These are phyloP conservation scores for Spathaspora arborariae DNA, from an alignment of 805 yeast genomes.

Conservation along the genomic window DNA sequence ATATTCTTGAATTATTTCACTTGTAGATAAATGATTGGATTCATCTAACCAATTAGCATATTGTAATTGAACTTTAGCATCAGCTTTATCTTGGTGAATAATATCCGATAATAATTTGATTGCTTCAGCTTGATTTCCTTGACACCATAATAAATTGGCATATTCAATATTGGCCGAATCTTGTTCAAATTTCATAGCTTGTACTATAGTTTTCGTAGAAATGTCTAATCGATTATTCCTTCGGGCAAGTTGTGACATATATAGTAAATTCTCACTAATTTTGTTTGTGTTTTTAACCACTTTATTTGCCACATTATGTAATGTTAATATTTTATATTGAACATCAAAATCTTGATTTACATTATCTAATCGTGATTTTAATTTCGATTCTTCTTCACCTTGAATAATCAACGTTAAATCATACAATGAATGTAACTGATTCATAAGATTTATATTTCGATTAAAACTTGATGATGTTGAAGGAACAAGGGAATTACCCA, in stretches of 20 bases:
- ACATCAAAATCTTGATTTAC: constrained; percentile 49
- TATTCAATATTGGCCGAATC: constrained; percentile 64
- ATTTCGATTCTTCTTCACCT: constrained; percentile 10
- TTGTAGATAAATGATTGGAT: constrained; percentile 79
- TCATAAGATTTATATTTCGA: constrained; percentile 32
- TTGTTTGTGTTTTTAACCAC: constrained; percentile 31
- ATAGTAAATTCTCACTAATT: constrained; percentile 47
- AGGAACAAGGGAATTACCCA: constrained; percentile 56
- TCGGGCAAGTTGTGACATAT: constrained; percentile 63
- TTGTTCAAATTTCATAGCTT: constrained; percentile 46
- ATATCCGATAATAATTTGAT: constrained; percentile 55
- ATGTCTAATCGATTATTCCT: constrained; percentile 65
- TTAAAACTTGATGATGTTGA: constrained; percentile 36
- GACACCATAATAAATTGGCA: constrained; percentile 82
- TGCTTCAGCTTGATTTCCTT: constrained; percentile 85
- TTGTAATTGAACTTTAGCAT: constrained; percentile 56
- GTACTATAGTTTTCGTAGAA: constrained; percentile 63
- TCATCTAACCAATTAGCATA: constrained; percentile 86
- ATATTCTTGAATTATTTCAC: constrained; percentile 68
- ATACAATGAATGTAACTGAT: constrained; percentile 32
- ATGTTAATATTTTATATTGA: constrained; percentile 54
- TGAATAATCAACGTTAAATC: constrained; percentile 28
- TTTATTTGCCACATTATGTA: constrained; percentile 48
- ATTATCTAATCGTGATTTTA: constrained; percentile 28
- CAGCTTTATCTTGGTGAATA: not conserved